Evolutionary conservation across 140 eudicot genomes (phyloP).

Genomic region (Oenanthe javanica): DNA sequence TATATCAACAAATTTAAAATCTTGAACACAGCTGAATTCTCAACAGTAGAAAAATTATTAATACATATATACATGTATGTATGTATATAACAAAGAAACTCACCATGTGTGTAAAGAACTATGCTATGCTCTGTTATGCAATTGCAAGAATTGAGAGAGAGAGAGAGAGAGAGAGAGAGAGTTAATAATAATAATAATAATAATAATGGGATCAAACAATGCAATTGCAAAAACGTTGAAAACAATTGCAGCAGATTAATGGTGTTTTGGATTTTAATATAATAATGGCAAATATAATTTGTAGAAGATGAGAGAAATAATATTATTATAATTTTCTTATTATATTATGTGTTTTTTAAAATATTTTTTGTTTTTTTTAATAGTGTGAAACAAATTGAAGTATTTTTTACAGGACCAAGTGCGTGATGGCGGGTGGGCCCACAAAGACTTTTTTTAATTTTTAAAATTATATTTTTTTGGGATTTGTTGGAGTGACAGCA

Average conservation of each 20-base stretch:
- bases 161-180: constrained; percentile 23
- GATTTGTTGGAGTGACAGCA: neutral
- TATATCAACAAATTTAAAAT: constrained; percentile 12
- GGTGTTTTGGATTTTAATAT: constrained; percentile 18
- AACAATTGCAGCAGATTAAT: constrained; percentile 26
- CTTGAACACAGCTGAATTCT: constrained; percentile 15
- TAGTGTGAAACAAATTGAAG: constrained; percentile 1
- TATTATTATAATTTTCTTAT: neutral
- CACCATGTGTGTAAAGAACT: constrained; percentile 22
- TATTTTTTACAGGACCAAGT: neutral
- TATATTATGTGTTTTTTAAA: neutral
- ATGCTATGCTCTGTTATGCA: constrained; percentile 12
- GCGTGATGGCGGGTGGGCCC: constrained; percentile 13
- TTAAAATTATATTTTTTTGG: neutral
- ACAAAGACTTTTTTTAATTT: neutral
- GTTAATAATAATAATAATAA: neutral
- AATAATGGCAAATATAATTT: constrained; percentile 39
- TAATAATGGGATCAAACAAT: constrained; percentile 26
- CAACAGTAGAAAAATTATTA: constrained; percentile 10
- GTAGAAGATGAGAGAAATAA: constrained; percentile 22
- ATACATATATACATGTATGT: constrained; percentile 11
- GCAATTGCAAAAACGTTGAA: constrained; percentile 23
- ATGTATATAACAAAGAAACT: constrained; percentile 16
- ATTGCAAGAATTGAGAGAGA: constrained; percentile 16
- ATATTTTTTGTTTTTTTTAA: neutral